phyloP scores from a whole-genome alignment of 2,329 filamentous ascomycete species.

The Diaporthe longicolla region DNA sequence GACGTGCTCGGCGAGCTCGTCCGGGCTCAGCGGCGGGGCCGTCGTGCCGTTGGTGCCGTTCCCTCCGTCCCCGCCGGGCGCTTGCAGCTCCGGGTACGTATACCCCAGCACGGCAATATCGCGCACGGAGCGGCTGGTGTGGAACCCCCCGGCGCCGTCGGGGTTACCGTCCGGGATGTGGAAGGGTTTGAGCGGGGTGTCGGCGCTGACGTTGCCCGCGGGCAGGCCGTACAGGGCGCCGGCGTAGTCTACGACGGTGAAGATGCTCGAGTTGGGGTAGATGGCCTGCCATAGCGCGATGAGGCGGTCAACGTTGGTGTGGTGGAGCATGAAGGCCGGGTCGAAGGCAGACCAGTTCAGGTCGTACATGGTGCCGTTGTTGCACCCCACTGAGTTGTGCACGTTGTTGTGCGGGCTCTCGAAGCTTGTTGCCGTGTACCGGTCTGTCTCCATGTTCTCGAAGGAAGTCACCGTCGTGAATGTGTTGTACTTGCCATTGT shows the following conservation, averaged over 20 bases:
- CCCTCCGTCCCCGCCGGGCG: constrained; percentile 54
- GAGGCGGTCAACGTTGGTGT: constrained; percentile 73
- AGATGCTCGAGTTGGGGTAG: constrained; percentile 53
- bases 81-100: constrained; percentile 51
- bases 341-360: constrained; percentile 61
- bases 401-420: constrained; percentile 61
- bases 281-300: constrained; percentile 65
- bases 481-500: constrained; percentile 55
- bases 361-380: constrained; percentile 52
- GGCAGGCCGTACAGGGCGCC: constrained; percentile 58
- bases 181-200: constrained; percentile 66
- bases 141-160: constrained; percentile 55
- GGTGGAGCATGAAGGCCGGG: constrained; percentile 65
- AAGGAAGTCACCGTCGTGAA: constrained; percentile 56
- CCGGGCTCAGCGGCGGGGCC: constrained; percentile 57
- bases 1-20: constrained; percentile 73
- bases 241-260: constrained; percentile 47
- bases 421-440: constrained; percentile 56
- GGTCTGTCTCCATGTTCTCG: constrained; percentile 57
- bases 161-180: constrained; percentile 49
- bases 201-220: constrained; percentile 57
- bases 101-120: constrained; percentile 53
- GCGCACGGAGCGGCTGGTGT: constrained; percentile 55
- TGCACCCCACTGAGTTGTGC: constrained; percentile 56
- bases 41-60: constrained; percentile 46